A percentile compares a stretch with the other conserved stretches of the same genome.
phyloP scores from a whole-genome alignment of 2,329 filamentous ascomycete species.

The Aspergillus unguis region DNA sequence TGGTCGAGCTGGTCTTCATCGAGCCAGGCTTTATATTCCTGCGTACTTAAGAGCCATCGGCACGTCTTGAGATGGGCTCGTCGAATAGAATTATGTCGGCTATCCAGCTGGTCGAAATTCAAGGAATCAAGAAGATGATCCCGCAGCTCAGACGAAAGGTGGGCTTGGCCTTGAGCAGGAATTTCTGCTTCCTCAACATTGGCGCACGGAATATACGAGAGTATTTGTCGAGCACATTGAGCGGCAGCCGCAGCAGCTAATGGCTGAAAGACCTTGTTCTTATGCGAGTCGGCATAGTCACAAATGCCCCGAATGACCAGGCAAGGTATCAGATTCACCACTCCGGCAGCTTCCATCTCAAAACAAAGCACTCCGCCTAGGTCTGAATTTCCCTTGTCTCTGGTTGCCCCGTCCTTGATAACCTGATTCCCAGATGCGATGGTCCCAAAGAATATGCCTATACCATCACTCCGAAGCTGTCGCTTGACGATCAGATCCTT shows the following conservation, averaged over 20 bases:
- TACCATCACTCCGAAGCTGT: background rate
- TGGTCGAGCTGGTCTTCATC: constrained; percentile 15
- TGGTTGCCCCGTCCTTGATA: background rate
- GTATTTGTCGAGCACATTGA: constrained; percentile 8
- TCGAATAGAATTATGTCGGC: constrained; percentile 26
- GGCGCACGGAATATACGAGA: background rate
- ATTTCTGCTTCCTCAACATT: background rate
- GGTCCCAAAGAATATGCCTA: background rate
- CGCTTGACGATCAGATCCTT: background rate
- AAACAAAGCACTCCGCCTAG: constrained; percentile 5
- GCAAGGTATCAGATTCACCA: constrained; percentile 15
- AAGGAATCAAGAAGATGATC: background rate
- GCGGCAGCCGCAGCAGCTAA: constrained; percentile 14
- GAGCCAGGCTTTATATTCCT: constrained; percentile 35
- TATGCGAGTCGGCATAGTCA: constrained; percentile 21
- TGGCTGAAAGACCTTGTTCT: constrained; percentile 11
- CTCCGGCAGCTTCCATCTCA: constrained; percentile 14
- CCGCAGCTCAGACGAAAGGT: background rate
- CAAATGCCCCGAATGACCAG: constrained; percentile 19
- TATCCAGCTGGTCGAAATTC: background rate
- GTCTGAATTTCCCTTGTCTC: background rate
- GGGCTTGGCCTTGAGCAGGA: background rate
- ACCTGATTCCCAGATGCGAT: constrained; percentile 4
- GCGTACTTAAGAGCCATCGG: constrained; percentile 9
- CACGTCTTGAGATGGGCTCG: constrained; percentile 29